Base-by-base conservation (phyloP, 129 eudicot species). In the Flaveria linearis region DNA sequence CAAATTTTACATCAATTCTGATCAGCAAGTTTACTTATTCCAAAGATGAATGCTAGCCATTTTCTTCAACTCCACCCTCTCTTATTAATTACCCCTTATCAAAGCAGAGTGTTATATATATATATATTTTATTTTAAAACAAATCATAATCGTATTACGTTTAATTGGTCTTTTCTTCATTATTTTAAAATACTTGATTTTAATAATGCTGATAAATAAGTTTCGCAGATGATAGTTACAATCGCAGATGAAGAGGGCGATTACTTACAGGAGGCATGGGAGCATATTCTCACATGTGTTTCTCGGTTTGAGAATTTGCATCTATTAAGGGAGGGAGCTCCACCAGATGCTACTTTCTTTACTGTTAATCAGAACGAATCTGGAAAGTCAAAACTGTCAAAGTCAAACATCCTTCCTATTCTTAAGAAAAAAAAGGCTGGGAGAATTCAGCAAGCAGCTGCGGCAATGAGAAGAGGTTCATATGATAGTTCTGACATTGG, bases 181-280 rank as follows among this genome's bases (percentile, higher is more conserved):
- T 30, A 14, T 13, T 33, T 36, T 15, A 30, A 60, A 63, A 14
- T 12, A 33, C 12, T 14, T 14, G 16, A 43, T 63, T 18, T 28
- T 63, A 63, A 7, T 30, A 63, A 28, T 63, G 69, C 13, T 11
- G 14, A 28, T 61, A 77, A 60, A 28, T 61, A 77, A 60, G 56
- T 67, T 75, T 66, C 13, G 71, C 92, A 95, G 99, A 96, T 96
- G 80, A 80, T 95, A 82, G 92, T 91, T 58, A 87, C 89, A 60
- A 89, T 95, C 68, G 99, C 99, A 77, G 92, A 95, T 80, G 99
- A 95, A 84, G 99, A 95, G 76, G 99, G 99, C 36, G 89, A 95
- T 75, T 88, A 87, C 83, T 85, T 95, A 65, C 99, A 95, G 72
- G 99, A 95, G 53, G 99, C 95, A 10, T 95, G 99, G 97, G 99